phyloP scores from a whole-genome alignment of 2,329 filamentous ascomycete species.

The Hirsutella minnesotensis region DNA sequence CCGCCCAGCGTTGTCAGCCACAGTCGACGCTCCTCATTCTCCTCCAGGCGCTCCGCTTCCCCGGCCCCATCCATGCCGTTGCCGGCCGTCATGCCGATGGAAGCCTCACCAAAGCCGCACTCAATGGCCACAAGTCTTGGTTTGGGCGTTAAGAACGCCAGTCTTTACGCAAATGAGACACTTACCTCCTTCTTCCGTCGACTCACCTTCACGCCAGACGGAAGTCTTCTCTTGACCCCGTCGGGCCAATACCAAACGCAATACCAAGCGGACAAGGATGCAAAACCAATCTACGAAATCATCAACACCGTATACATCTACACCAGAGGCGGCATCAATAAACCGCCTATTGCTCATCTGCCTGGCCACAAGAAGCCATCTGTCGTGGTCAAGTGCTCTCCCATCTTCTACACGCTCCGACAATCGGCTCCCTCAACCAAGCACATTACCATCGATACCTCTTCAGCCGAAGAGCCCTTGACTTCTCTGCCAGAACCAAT shows the following conservation, averaged over 20 bases:
- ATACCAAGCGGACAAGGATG: constrained; percentile 51
- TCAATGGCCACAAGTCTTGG: constrained; percentile 39
- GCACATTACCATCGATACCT: constrained; percentile 90
- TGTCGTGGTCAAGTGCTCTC: constrained; percentile 89
- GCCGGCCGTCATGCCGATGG: constrained; percentile 89
- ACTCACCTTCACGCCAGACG: constrained; percentile 88
- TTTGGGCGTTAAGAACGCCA: constrained; percentile 67
- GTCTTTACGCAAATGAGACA: constrained; percentile 91
- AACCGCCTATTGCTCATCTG: constrained; percentile 86
- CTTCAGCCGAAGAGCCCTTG: constrained; percentile 74
- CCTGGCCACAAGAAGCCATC: constrained; percentile 98
- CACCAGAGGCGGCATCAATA: constrained; percentile 90
- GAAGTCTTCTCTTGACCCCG: constrained; percentile 84
- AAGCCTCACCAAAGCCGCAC: constrained; percentile 72
- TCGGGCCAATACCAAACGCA: constrained; percentile 90
- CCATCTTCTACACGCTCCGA: constrained; percentile 73
- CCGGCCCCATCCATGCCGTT: constrained; percentile 88
- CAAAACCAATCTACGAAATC: constrained; percentile 70
- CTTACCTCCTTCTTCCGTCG: constrained; percentile 94
- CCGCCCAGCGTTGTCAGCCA: constrained; percentile 81
- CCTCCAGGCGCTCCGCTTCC: constrained; percentile 74
- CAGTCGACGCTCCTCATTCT: constrained; percentile 90
- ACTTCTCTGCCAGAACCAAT: constrained; percentile 74
- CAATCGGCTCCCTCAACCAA: constrained; percentile 58
- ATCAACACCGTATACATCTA: constrained; percentile 99